Conservation (phyloP, 2,329 filamentous ascomycete species). For the Fusarium liriodendri region DNA sequence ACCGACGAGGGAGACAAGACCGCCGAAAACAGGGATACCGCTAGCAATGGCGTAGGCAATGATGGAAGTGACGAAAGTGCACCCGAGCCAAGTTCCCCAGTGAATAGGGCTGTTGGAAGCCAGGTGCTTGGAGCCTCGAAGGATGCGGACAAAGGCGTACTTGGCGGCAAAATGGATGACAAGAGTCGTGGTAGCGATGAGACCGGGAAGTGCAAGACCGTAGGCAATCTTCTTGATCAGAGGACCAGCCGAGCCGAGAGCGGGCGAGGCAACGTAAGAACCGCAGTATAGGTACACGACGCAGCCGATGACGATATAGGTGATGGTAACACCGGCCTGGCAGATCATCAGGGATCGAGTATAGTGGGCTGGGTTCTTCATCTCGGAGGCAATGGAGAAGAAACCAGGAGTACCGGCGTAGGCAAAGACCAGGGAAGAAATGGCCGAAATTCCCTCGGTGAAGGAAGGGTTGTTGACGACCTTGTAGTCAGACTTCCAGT, state of each 20-base stretch:
- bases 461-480: constrained; percentile 46
- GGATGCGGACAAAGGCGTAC: constrained; percentile 31
- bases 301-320: constrained; percentile 49
- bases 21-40: constrained; percentile 41
- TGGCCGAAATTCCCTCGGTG: constrained; percentile 45
- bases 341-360: constrained; percentile 42
- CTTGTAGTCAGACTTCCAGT: constrained; percentile 48
- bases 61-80: constrained; percentile 39
- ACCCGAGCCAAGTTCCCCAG: constrained; percentile 48
- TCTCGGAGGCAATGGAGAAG: constrained; percentile 48
- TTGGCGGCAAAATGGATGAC: constrained; percentile 41
- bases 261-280: constrained; percentile 58
- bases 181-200: constrained; percentile 43
- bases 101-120: constrained; percentile 43
- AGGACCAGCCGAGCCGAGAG: constrained; percentile 57
- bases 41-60: constrained; percentile 45
- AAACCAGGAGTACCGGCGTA: constrained; percentile 52
- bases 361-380: constrained; percentile 46
- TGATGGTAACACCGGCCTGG: constrained; percentile 44
- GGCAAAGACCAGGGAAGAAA: constrained; percentile 51
- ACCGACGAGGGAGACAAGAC: constrained; percentile 44
- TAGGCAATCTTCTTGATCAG: constrained; percentile 58
- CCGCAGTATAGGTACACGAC: constrained; percentile 61
- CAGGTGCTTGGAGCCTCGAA: constrained; percentile 47
- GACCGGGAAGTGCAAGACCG: constrained; percentile 49